Evolutionary conservation across 495 filamentous ascomycete species (phyloP).

Genomic region (Hypoxylon trugodes): DNA sequence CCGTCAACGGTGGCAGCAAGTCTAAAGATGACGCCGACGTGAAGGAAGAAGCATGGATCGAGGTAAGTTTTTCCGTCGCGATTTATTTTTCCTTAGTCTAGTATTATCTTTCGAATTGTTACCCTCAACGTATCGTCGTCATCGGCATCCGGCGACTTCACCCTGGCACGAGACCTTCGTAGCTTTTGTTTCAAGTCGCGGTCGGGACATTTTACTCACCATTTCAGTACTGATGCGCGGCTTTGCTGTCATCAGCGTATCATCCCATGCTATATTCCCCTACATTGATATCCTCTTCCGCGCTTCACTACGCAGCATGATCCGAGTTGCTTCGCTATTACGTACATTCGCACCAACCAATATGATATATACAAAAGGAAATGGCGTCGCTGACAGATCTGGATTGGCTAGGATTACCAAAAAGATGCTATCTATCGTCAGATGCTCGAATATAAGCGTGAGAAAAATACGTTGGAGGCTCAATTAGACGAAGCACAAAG

Average conservation of each 20-base stretch:
- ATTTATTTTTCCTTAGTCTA: conserved; percentile 16
- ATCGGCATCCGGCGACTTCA: conserved; percentile 10
- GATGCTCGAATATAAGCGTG: conserved; percentile 96
- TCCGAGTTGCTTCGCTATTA: conserved; percentile 34
- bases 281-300: conserved; percentile 29
- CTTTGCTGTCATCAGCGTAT: conserved; percentile 37
- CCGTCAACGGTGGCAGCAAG: conserved; percentile 77
- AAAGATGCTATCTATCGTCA: conserved; percentile 98
- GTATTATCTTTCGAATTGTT: conserved; percentile 15
- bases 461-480: conserved; percentile 78
- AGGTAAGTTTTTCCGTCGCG: conserved; percentile 67
- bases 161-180: conserved; percentile 31
- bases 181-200: conserved; percentile 35
- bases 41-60: conserved; percentile 80
- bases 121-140: conserved; percentile 6
- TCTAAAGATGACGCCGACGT: conserved; percentile 78
- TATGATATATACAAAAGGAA: conserved; percentile 26
- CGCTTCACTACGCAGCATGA: conserved; percentile 31
- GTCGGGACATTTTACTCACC: conserved; percentile 44
- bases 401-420: conserved; percentile 79
- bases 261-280: conserved; percentile 25
- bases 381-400: conserved; percentile 41
- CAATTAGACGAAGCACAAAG: conserved; percentile 80
- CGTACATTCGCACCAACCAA: conserved; percentile 35
- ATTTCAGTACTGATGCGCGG: conserved; percentile 46